A percentile compares a stretch with the other conserved stretches of the same genome.
Evolutionary conservation across 495 filamentous ascomycete species (phyloP).

Genomic region (Amorphotheca resinae): DNA sequence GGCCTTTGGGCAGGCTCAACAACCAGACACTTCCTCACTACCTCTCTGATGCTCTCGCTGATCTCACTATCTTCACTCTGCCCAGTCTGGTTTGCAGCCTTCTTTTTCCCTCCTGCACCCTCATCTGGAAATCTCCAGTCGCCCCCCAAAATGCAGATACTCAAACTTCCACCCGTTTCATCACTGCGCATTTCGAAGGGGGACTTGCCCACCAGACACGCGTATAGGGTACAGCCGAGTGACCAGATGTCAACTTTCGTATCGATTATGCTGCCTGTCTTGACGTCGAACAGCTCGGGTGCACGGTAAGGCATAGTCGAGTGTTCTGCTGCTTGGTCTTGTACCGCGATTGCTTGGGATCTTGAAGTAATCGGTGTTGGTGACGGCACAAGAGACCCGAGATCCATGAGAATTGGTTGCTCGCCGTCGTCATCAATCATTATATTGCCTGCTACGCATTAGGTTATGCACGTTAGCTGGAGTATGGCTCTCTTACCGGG

Average conservation of each 20-base stretch:
- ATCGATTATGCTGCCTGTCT: slow-evolving; percentile 83
- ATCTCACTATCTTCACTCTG: slow-evolving; percentile 33
- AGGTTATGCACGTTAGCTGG: background rate
- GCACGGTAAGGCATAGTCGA: slow-evolving; percentile 97
- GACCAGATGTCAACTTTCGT: slow-evolving; percentile 99
- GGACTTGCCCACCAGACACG: slow-evolving; percentile 88
- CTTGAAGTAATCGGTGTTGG: slow-evolving; percentile 90
- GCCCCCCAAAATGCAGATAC: slow-evolving; percentile 79
- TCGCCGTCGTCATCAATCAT: slow-evolving; percentile 86
- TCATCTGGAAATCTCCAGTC: slow-evolving; percentile 95
- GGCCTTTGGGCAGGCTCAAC: slow-evolving; percentile 91
- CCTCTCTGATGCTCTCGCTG: slow-evolving; percentile 65
- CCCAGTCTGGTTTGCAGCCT: slow-evolving; percentile 23
- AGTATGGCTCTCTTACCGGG: slow-evolving; percentile 46
- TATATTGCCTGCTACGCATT: slow-evolving; percentile 57
- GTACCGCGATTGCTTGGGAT: slow-evolving; percentile 77
- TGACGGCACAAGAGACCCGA: slow-evolving; percentile 79
- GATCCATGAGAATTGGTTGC: slow-evolving; percentile 94
- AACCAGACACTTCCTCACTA: slow-evolving; percentile 76
- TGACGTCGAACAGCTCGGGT: slow-evolving; percentile 95
- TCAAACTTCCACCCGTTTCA: slow-evolving; percentile 88
- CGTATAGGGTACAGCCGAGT: slow-evolving; percentile 89
- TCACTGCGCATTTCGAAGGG: slow-evolving; percentile 92
- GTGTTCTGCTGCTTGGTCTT: slow-evolving; percentile 91
- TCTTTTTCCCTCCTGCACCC: slow-evolving; percentile 38